A percentile compares a stretch with the other conserved stretches of the same genome.
Evolutionary conservation across 192 early-diverging fungal species (phyloP).

Genomic region (Podila minutissima): DNA sequence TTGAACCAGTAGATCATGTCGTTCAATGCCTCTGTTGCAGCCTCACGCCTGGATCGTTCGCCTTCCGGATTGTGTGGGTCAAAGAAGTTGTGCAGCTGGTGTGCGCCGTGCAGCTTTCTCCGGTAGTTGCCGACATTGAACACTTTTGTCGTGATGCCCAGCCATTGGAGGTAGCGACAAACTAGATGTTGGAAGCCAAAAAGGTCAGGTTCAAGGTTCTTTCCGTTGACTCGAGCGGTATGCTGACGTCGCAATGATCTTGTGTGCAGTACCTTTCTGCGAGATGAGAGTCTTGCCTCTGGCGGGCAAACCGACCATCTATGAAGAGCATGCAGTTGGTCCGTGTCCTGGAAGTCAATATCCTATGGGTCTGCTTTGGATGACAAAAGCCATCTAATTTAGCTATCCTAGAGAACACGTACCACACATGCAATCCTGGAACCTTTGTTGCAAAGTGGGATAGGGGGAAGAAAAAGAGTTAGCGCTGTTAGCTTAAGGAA

Average conservation of each 20-base stretch:
- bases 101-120: conserved; percentile 85
- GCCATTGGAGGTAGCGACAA: conserved; percentile 96
- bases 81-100: conserved; percentile 87
- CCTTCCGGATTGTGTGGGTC: conserved; percentile 85
- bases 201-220: background rate
- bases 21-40: conserved; percentile 83
- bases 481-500: background rate
- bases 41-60: conserved; percentile 77
- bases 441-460: background rate
- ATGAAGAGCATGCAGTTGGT: background rate
- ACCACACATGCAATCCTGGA: conserved; percentile 2
- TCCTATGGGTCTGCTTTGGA: background rate
- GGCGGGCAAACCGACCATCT: conserved; percentile 93
- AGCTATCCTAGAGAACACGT: background rate
- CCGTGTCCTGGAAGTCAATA: background rate
- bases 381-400: background rate
- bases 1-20: conserved; percentile 96
- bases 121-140: conserved; percentile 99
- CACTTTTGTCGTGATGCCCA: conserved; percentile 91
- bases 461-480: background rate
- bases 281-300: conserved; percentile 98
- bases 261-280: conserved; percentile 72
- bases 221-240: no score
- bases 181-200: conserved; percentile 55
- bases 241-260: no score